Percentiles rank a stretch among this genome's conserved stretches.
These are phyloP conservation scores for Bacterosira constricta DNA, from an alignment of 108 stramenopile genomes.

Conservation along the genomic window DNA sequence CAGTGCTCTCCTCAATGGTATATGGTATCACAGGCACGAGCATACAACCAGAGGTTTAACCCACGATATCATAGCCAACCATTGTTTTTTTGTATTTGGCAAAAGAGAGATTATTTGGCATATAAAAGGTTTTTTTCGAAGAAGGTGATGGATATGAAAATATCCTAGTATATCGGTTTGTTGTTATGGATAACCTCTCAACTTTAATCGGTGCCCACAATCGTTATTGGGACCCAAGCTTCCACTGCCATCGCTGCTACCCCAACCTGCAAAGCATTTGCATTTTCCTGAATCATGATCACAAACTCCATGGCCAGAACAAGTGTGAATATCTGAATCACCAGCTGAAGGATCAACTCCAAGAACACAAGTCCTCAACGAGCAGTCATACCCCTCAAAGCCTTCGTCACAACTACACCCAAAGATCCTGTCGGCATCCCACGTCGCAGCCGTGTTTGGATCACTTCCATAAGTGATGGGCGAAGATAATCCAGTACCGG, in stretches of 20 bases:
- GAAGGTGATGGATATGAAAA: neutral
- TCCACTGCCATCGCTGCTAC: slow-evolving; percentile 49
- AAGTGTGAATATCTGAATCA: slow-evolving; percentile 44
- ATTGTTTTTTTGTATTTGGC: neutral
- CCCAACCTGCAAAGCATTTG: slow-evolving; percentile 51
- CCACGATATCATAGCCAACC: neutral
- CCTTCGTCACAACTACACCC: slow-evolving; percentile 77
- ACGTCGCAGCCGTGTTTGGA: slow-evolving; percentile 59
- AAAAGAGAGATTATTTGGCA: neutral
- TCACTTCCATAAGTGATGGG: slow-evolving; percentile 56
- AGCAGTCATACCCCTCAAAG: slow-evolving; percentile 72
- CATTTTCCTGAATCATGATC: slow-evolving; percentile 52
- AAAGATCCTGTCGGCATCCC: slow-evolving; percentile 80
- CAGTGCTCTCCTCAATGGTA: no score
- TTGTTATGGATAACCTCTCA: slow-evolving; percentile 33
- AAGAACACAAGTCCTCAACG: slow-evolving; percentile 54
- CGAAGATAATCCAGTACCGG: slow-evolving; percentile 22
- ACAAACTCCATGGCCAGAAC: slow-evolving; percentile 56
- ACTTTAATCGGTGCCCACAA: slow-evolving; percentile 39
- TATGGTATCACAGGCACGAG: no score
- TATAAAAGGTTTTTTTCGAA: neutral
- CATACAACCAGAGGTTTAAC: no score
- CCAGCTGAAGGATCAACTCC: slow-evolving; percentile 65
- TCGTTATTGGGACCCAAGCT: slow-evolving; percentile 35
- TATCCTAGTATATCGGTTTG: neutral